Percentiles rank a stretch among this genome's conserved stretches.
phyloP scores from a whole-genome alignment of 805 yeast species.

The Candida glaebosa region DNA sequence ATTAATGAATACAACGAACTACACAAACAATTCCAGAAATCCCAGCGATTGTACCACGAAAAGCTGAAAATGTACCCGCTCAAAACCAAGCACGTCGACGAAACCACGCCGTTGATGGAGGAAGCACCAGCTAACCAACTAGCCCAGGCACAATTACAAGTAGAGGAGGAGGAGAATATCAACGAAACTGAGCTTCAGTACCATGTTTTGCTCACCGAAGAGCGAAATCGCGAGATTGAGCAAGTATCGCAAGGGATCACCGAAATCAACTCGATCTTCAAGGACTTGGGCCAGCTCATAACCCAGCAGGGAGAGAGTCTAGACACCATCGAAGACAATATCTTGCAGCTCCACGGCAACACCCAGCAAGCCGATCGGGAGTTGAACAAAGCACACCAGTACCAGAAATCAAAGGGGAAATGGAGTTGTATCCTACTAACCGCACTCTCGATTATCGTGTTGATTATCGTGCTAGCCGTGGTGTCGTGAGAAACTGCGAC shows the following conservation, averaged over 20 bases:
- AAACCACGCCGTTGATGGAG: conserved; percentile 38
- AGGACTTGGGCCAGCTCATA: conserved; percentile 74
- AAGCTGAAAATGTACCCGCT: conserved; percentile 32
- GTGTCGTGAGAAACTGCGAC: conserved; percentile 27
- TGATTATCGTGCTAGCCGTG: conserved; percentile 57
- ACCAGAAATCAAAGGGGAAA: conserved; percentile 64
- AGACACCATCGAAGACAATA: conserved; percentile 79
- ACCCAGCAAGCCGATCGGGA: conserved; percentile 71
- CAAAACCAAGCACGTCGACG: conserved; percentile 15
- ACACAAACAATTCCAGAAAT: conserved; percentile 38
- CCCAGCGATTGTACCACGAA: conserved; percentile 48
- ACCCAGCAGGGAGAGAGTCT: conserved; percentile 82
- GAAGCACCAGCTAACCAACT: conserved; percentile 24
- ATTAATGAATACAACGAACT: conserved; percentile 54
- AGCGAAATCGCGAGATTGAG: conserved; percentile 68
- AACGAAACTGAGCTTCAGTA: conserved; percentile 54
- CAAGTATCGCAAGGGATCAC: conserved; percentile 73
- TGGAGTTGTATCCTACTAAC: conserved; percentile 70
- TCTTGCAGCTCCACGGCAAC: conserved; percentile 58
- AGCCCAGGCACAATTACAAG: conserved; percentile 23
- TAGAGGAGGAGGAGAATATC: conserved; percentile 36
- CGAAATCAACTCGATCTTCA: conserved; percentile 83
- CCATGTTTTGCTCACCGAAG: conserved; percentile 62
- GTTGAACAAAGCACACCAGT: conserved; percentile 67
- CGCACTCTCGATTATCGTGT: conserved; percentile 53